Conservation (phyloP, 2,329 filamentous ascomycete species). For the Colletotrichum plurivorum region DNA sequence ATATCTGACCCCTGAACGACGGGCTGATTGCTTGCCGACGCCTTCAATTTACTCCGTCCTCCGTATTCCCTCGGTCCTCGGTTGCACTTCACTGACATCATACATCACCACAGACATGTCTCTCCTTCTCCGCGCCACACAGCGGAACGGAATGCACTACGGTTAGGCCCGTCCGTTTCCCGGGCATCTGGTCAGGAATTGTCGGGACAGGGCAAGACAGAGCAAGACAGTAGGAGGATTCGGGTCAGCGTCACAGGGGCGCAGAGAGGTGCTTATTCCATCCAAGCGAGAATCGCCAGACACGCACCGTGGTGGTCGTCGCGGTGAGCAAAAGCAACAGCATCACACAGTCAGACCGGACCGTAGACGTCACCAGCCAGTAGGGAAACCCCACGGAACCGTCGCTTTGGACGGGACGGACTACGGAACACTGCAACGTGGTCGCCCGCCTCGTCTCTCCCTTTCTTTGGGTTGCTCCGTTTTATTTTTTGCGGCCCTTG, state of each 20-base stretch:
- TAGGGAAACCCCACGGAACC: neutral
- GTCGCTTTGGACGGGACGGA: neutral
- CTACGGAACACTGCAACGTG: neutral
- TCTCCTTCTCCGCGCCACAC: constrained; percentile 3
- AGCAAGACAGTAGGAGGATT: neutral
- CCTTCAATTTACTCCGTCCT: constrained; percentile 12
- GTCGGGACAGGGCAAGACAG: no score
- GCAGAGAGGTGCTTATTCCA: constrained; percentile 21
- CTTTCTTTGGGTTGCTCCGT: constrained; percentile 1
- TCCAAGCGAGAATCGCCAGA: constrained; percentile 16
- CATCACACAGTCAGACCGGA: constrained; percentile 18
- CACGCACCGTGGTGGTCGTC: constrained; percentile 11
- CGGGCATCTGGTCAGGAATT: no score
- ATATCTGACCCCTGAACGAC: constrained; percentile 21
- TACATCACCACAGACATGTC: constrained; percentile 16
- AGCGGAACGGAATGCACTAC: constrained; percentile 10
- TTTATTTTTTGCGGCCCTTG: constrained; percentile 15
- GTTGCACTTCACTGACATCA: constrained; percentile 14
- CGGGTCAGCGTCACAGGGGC: constrained; percentile 1
- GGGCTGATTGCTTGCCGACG: constrained; percentile 13
- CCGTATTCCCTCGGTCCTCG: constrained; percentile 26
- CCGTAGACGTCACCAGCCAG: neutral
- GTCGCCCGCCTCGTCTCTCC: neutral
- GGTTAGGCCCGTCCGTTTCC: constrained; percentile 3
- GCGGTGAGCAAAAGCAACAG: constrained; percentile 32